Conservation (phyloP, 345 rosid species). For the Sonneratia caseolaris region DNA sequence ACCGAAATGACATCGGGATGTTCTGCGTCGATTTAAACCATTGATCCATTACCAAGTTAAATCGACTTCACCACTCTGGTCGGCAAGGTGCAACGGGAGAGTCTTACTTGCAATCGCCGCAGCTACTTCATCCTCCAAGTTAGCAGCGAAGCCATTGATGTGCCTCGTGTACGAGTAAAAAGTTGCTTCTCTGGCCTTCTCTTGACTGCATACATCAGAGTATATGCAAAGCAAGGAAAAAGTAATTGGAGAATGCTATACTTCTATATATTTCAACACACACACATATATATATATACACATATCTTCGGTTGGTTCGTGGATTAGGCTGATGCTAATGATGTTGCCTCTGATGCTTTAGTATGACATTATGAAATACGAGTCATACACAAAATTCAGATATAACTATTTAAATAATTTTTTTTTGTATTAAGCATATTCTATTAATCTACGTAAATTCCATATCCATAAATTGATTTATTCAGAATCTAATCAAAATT, state of each 20-base stretch:
- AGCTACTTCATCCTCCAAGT: slow-evolving; percentile 48
- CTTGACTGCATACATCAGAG: slow-evolving; percentile 31
- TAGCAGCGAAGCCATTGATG: slow-evolving; percentile 64
- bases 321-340: too few species aligned
- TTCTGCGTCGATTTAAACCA: slow-evolving; percentile 12
- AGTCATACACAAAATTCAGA: too few species aligned
- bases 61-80: neutral
- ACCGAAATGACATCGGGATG: slow-evolving; percentile 26
- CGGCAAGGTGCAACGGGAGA: neutral
- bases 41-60: neutral
- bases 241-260: neutral
- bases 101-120: slow-evolving; percentile 42
- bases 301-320: too few species aligned
- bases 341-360: too few species aligned
- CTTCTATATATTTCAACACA: neutral
- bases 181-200: slow-evolving; percentile 43
- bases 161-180: slow-evolving; percentile 43
- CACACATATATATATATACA: neutral
- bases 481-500: too few species aligned
- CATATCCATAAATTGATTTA: too few species aligned
- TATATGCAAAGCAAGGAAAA: neutral
- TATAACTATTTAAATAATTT: too few species aligned
- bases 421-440: too few species aligned
- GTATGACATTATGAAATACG: too few species aligned
- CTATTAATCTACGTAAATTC: too few species aligned